Base-by-base conservation (phyloP, 305 asterid species). In the Nicotiana rustica region DNA sequence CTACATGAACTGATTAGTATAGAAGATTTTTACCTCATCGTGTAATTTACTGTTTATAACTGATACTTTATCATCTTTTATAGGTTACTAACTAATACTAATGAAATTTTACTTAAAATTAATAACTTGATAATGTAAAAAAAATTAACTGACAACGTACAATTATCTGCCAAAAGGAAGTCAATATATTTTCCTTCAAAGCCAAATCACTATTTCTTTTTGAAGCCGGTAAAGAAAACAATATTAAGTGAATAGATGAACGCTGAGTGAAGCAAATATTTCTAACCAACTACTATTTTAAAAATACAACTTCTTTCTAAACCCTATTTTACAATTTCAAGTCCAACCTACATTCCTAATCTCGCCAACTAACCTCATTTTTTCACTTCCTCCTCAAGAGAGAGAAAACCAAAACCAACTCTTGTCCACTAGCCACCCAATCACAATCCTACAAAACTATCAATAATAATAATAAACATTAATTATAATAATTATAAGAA, bases 321-420 rank as follows among this genome's bases (percentile, higher is more conserved):
- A 71, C 19, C n/a, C 2, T 71, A 7, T 10, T 19, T 21, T 47
- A 2, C 10, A 19, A 19, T 47, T 73, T 73, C 12, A 21, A 71
- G 62, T 73, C 62, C 60, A 49, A 73, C 79, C 2, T 3, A 14
- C 17, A 73, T 49, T 21, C 79, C 79, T 73, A 38, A 49, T 8
- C 62, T 19, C 2, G 21, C 62, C 62, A 73, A 6, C 79, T 47
- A 41, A 19, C 3, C 41, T 64, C 0, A 1, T 38, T 10, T 41
- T 36, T 35, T 35, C 60, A 6, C 19, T 1, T 44, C 3, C 5
- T 19, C 19, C 60, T 70, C 6, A 41, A 19, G 36, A 19, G 61
- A 25, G 29, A 71, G 13, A 21, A 1, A 44, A 25, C 56, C 56
- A 49, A 49, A 12, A 19, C 3, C 31, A 44, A 70, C 15, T 4